phyloP scores from a whole-genome alignment of 2,329 filamentous ascomycete genomes.

The Colletotrichum cuscutae region DNA sequence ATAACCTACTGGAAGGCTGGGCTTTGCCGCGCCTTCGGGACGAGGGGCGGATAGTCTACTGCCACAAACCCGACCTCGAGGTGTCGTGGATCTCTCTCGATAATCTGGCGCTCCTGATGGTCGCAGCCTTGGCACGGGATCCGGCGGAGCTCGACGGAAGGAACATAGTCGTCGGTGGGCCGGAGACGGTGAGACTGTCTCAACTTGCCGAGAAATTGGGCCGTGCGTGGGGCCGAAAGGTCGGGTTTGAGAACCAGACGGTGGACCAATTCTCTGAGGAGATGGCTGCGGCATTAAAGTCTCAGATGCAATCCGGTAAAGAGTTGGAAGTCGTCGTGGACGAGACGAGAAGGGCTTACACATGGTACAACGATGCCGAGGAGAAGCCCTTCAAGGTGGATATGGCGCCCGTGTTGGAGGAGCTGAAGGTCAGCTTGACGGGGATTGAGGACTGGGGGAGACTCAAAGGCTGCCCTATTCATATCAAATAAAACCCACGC shows the following conservation, averaged over 20 bases:
- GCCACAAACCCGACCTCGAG: background rate
- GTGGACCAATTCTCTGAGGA: background rate
- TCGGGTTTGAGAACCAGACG: background rate
- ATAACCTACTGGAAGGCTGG: constrained; percentile 52
- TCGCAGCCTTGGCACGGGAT: background rate
- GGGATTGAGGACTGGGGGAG: background rate
- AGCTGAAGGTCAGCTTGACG: constrained; percentile 40
- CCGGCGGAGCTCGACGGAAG: background rate
- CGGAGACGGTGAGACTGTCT: background rate
- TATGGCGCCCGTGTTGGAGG: constrained; percentile 46
- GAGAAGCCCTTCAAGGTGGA: constrained; percentile 50
- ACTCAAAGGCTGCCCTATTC: background rate
- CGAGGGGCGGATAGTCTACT: background rate
- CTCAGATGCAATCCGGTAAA: constrained; percentile 41
- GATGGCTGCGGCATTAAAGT: background rate
- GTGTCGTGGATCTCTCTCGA: background rate
- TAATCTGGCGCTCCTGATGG: background rate
- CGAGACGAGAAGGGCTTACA: constrained; percentile 53
- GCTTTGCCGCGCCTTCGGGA: constrained; percentile 40
- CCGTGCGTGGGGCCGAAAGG: background rate
- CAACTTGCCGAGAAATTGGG: background rate
- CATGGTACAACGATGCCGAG: constrained; percentile 50
- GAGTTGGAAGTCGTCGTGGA: constrained; percentile 46
- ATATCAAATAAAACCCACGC: background rate
- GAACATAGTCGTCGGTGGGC: background rate